Percentiles rank a stretch among this genome's conserved stretches.
These are phyloP conservation scores for Rhododendron ovatum DNA, from an alignment of 148 eudicot species.

Conservation along the genomic window DNA sequence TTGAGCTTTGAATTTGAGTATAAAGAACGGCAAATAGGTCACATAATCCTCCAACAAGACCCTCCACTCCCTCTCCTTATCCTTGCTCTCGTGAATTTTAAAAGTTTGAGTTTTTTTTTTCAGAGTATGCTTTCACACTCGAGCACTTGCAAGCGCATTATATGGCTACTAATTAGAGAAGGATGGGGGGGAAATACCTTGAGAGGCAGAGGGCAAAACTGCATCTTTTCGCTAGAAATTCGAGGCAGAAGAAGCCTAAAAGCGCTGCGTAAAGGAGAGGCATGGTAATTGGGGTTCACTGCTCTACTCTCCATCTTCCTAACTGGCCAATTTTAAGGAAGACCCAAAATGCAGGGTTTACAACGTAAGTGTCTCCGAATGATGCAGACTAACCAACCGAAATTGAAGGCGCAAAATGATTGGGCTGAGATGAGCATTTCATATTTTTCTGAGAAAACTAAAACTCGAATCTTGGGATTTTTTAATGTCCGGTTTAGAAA, in stretches of 20 bases:
- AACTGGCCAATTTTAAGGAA: neutral
- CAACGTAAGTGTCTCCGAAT: neutral
- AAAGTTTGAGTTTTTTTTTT: no score
- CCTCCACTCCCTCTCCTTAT: neutral
- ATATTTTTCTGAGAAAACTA: no score
- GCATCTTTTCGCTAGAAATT: constrained; percentile 11
- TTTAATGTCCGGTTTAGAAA: no score
- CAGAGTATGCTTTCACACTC: neutral
- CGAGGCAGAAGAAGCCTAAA: constrained; percentile 7
- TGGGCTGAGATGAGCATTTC: neutral
- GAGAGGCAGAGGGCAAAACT: constrained; percentile 21
- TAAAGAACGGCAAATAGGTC: neutral
- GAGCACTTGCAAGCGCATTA: neutral
- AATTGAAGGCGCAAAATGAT: neutral
- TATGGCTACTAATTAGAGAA: no score
- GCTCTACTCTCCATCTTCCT: constrained; percentile 24
- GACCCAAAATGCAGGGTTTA: neutral
- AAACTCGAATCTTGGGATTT: no score
- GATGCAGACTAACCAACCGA: neutral
- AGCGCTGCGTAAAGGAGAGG: constrained; percentile 8
- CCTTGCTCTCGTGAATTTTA: no score
- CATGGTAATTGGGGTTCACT: constrained; percentile 1
- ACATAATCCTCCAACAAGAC: no score
- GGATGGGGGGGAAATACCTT: constrained; percentile 17
- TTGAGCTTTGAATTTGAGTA: no score